These are phyloP conservation scores for Isoetes engelmannii DNA, from an alignment of 83 land plant genomes.

Conservation along the genomic window DNA sequence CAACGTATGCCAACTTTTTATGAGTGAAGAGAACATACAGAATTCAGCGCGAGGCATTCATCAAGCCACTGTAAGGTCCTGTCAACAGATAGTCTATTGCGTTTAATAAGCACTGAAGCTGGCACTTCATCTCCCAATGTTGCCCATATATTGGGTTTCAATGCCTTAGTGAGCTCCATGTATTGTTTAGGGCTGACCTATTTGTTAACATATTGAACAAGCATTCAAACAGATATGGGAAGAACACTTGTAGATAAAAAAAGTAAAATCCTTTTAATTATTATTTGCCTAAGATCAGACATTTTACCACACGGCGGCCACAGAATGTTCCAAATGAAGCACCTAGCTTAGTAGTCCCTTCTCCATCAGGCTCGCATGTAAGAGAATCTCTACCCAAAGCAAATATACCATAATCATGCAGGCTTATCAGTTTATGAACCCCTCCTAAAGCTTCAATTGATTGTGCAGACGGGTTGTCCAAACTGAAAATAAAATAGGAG, in stretches of 20 bases:
- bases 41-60: constrained; percentile 45
- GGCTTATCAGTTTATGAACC: constrained; percentile 22
- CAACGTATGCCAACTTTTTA: constrained; percentile 4
- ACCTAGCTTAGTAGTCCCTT: constrained; percentile 25
- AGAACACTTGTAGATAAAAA: not conserved
- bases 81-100: constrained; percentile 60
- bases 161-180: constrained; percentile 45
- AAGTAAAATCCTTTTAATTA: not conserved
- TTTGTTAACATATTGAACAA: no score
- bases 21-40: constrained; percentile 23
- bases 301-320: constrained; percentile 38
- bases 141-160: constrained; percentile 59
- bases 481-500: constrained; percentile 19
- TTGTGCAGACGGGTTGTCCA: constrained; percentile 25
- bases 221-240: not conserved
- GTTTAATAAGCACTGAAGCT: constrained; percentile 51
- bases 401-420: constrained; percentile 17
- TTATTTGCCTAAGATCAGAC: no score
- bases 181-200: constrained; percentile 55
- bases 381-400: constrained; percentile 25
- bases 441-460: constrained; percentile 27
- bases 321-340: constrained; percentile 33
- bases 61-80: constrained; percentile 68
- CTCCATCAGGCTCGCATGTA: constrained; percentile 23
- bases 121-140: constrained; percentile 71